Evolutionary conservation across 2,329 filamentous ascomycete genomes (phyloP).

Genomic region (Fonsecaea monophora): DNA sequence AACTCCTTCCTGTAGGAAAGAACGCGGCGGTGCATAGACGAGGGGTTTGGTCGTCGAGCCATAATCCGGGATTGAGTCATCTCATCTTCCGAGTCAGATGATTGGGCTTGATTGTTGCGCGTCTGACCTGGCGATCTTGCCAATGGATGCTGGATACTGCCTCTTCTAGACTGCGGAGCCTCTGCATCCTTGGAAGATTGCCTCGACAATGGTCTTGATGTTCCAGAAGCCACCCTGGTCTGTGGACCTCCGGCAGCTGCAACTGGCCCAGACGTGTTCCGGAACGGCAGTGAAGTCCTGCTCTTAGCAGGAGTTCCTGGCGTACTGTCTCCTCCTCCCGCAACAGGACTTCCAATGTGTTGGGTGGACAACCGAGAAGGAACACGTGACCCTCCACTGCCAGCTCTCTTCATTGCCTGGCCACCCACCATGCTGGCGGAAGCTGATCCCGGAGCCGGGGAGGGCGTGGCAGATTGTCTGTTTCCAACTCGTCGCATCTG

Average conservation of each 20-base stretch:
- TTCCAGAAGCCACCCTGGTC: conserved; percentile 24
- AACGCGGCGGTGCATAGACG: conserved; percentile 32
- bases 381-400: conserved; percentile 47
- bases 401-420: conserved; percentile 45
- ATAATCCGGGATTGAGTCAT: conserved; percentile 39
- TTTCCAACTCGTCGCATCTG: conserved; percentile 75
- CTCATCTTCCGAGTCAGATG: conserved; percentile 38
- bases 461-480: conserved; percentile 49
- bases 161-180: conserved; percentile 35
- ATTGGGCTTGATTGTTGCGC: conserved; percentile 28
- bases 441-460: conserved; percentile 52
- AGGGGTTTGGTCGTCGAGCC: conserved; percentile 36
- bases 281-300: conserved; percentile 35
- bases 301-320: conserved; percentile 39
- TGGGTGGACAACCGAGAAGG: conserved; percentile 48
- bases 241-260: conserved; percentile 18
- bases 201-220: conserved; percentile 35
- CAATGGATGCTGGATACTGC: conserved; percentile 38
- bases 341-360: conserved; percentile 31
- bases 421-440: conserved; percentile 51
- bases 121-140: conserved; percentile 36
- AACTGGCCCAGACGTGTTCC: conserved; percentile 22
- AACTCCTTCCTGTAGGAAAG: conserved; percentile 30
- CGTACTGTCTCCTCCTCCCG: conserved; percentile 30
- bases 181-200: conserved; percentile 37